Base-by-base conservation (phyloP, 2,329 filamentous ascomycete genomes). In the Blastomyces gilchristii region DNA sequence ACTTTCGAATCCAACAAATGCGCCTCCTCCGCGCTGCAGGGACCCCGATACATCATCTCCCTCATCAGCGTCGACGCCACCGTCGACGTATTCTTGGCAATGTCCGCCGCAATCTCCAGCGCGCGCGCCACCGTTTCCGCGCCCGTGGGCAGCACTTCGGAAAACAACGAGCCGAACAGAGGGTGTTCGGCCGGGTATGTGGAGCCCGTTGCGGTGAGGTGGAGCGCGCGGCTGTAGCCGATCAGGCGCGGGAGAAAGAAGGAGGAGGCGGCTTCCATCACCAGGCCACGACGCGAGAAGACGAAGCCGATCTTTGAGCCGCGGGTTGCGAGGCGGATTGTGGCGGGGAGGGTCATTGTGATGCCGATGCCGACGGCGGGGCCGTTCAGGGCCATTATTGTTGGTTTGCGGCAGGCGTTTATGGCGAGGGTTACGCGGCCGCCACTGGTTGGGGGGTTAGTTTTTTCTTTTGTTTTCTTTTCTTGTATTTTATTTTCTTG, bases 211-310 rank as follows among this genome's bases (percentile, higher is more conserved):
- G 87, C 89, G 53, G 84, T 77, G 34, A 89, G 79, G 69, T 87
- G 83, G 70, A 87, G 74, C 0, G 87, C 86, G 64, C 82, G 80
- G n/a, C 81, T 81, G 65, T 81, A 77, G 63, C 89, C 88, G 64
- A 91, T 81, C 34, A 91, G 78, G 0, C 86, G 82, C 2, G 88
- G 88, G 45, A 91, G 79, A 77, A 89, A 91, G 74, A 83, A 91
- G 9, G 84, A 86, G 60, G 82, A 85, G 70, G 83, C 87, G 0
- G 86, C 87, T 74, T 92, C 89, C 83, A 89, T 87, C 64, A 85
- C 80, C 69, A 91, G 80, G 0, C 88, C 88, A 53, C 88, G 81
- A 34, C 87, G 82, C 31, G 82, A 80, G 73, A 91, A 92, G 22
- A 90, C 87, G 71, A 91, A 89, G 61, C 88, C 88, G 66, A 91